Evolutionary conservation across 495 filamentous ascomycete genomes (phyloP), one percentile per base, ranked within the genome.

Genomic region (Tirmania nivea): DNA sequence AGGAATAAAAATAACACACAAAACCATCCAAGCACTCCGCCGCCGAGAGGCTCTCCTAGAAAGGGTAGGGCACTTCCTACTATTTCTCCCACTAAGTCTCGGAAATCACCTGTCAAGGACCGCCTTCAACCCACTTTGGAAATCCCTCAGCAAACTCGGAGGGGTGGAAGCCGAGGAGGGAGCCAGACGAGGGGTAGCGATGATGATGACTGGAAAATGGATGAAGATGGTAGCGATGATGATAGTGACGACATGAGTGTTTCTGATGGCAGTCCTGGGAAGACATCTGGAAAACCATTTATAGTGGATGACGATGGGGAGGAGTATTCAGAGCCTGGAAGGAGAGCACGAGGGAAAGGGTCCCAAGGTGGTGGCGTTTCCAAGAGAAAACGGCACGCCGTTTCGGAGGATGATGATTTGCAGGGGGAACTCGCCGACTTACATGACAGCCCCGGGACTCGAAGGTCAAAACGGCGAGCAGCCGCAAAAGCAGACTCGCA

Each of bases 341-440:
- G 58, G 8, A 53, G 58, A 52, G 54, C 34, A n/a, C 59, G 56
- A 52, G 58, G 54, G 20, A 61, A 61, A 36, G 58, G 59, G 5
- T 58, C 59, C 31, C 49, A 39, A 19, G 51, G 47, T 49, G 37
- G 48, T 17, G 60, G 58, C 14, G 58, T 61, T 3, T 50, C 59
- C 14, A 57, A 55, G 16, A 61, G 52, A 12, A 63, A 63, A 47
- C 54, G 60, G 37, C 55, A 59, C 16, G 14, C 55, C 19, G 69
- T 69, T 21, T 69, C 67, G 1, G 76, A 80, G 52, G 86, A 80
- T 39, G 80, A 80, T 48, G 85, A 86, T 55, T 71, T 67, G 60
- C 71, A 67, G 60, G 78, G 87, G 37, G 90, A 95, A 65, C 71
- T 94, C 10, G 79, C 78, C 16, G 83, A 90, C 65, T 79, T 90